These are phyloP conservation scores for Schizophyllum amplum DNA, from an alignment of 1,284 basidiomycete species.

Conservation along the genomic window DNA sequence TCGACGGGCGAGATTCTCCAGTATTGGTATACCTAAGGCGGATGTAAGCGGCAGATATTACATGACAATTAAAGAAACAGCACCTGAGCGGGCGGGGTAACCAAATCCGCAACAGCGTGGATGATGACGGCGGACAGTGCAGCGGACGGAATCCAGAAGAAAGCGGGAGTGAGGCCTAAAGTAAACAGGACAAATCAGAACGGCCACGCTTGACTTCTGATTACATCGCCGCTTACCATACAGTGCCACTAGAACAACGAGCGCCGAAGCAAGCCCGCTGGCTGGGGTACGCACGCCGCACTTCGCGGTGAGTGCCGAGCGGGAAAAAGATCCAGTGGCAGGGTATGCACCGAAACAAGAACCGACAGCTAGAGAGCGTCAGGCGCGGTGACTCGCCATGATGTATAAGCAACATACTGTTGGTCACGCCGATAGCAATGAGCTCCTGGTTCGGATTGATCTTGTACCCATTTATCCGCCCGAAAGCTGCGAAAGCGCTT, in stretches of 20 bases:
- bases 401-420: slow-evolving; percentile 34
- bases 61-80: slow-evolving; percentile 2
- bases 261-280: slow-evolving; percentile 81
- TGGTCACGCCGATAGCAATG: slow-evolving; percentile 96
- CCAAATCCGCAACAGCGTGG: slow-evolving; percentile 89
- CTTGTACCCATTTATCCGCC: slow-evolving; percentile 93
- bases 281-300: slow-evolving; percentile 93
- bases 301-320: slow-evolving; percentile 92
- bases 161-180: slow-evolving; percentile 70
- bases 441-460: slow-evolving; percentile 98
- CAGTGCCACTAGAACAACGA: slow-evolving; percentile 89
- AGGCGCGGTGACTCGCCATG: neutral
- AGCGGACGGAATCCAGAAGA: slow-evolving; percentile 81
- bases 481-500: slow-evolving; percentile 61
- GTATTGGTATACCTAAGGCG: slow-evolving; percentile 65
- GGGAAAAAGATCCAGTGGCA: slow-evolving; percentile 96
- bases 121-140: slow-evolving; percentile 91
- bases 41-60: neutral
- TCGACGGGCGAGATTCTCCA: slow-evolving; percentile 95
- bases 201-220: too few species aligned
- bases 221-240: slow-evolving; percentile 47
- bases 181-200: too few species aligned
- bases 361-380: slow-evolving; percentile 36
- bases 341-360: slow-evolving; percentile 90
- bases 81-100: slow-evolving; percentile 76